Base-by-base conservation (phyloP, 139 green algal genomes). In the Diplosphaera chodatii region DNA sequence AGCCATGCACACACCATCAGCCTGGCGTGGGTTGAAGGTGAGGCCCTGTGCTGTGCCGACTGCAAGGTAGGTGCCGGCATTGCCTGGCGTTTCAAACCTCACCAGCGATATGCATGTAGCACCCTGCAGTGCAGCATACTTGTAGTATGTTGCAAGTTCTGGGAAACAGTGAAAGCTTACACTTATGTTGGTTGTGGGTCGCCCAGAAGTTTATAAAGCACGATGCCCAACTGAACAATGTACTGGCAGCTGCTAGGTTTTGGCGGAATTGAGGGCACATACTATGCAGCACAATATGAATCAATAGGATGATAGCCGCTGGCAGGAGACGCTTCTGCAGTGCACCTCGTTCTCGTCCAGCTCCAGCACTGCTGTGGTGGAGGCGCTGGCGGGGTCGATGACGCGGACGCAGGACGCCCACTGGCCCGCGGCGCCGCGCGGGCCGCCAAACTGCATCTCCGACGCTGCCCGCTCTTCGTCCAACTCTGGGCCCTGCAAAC, bases 331-430 rank as follows among this genome's bases (percentile, higher is more conserved):
- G n/a, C n/a, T n/a, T n/a, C n/a, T n/a, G n/a, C n/a, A n/a, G 37
- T 10, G 48, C 48, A 59, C 86, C 84, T 99, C 95, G 63, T 93
- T 96, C 72, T 86, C 83, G 63, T 93, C 88, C 69, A 99, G 82
- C 72, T 97, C 89, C 56, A 90, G 18, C 23, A 74, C 66, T 37
- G 32, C 69, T 74, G 30, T 71, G 83, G 30, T 73, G 74, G 40
- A 92, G 79, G 48, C 48, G 4, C 74, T 83, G 34, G 80, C 68
- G 23, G 90, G 88, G 79, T 97, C 91, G 2, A 99, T 76, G 0
- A 98, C 76, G 10, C 89, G 79, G 23, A 99, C 32, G 82, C 94
- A 98, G 27, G 85, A 92, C 30, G 90, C 91, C 94, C 94, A 99
- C 77, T 92, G 85, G 13, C 88, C 88, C 15, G 77, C 67, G 32